These are phyloP conservation scores for Durusdinium trenchii DNA, from an alignment of 73 alveolate species.

Conservation along the genomic window DNA sequence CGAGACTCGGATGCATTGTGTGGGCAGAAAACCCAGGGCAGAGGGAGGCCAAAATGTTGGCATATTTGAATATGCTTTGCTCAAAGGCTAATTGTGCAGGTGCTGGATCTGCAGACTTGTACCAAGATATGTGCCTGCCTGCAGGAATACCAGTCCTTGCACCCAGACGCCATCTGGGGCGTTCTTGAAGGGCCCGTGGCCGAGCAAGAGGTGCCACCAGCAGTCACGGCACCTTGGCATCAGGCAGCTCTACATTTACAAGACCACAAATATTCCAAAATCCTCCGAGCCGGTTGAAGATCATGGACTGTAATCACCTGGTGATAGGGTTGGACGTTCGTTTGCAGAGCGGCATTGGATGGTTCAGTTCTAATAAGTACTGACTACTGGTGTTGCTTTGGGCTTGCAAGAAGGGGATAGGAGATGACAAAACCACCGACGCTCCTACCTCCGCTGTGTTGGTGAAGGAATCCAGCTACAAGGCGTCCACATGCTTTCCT, in stretches of 20 bases:
- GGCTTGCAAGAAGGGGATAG: too few species aligned
- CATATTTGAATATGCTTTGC: background rate
- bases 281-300: too few species aligned
- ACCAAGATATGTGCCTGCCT: background rate
- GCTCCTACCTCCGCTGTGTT: too few species aligned
- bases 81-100: background rate
- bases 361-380: too few species aligned
- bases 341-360: too few species aligned
- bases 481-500: too few species aligned
- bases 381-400: too few species aligned
- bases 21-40: background rate
- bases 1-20: conserved; percentile 15
- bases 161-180: conserved; percentile 93
- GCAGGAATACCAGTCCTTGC: conserved; percentile 80
- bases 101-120: background rate
- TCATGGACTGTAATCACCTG: too few species aligned
- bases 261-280: too few species aligned
- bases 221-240: conserved; percentile 48
- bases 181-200: conserved; percentile 44
- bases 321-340: too few species aligned
- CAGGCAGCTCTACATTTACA: background rate
- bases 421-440: too few species aligned
- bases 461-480: too few species aligned
- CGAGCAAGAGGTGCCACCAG: conserved; percentile 69
- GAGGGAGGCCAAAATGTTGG: background rate